Percentiles rank a stretch among this genome's conserved stretches.
Conservation (phyloP, 805 yeast species). For the Priceomyces medius region DNA sequence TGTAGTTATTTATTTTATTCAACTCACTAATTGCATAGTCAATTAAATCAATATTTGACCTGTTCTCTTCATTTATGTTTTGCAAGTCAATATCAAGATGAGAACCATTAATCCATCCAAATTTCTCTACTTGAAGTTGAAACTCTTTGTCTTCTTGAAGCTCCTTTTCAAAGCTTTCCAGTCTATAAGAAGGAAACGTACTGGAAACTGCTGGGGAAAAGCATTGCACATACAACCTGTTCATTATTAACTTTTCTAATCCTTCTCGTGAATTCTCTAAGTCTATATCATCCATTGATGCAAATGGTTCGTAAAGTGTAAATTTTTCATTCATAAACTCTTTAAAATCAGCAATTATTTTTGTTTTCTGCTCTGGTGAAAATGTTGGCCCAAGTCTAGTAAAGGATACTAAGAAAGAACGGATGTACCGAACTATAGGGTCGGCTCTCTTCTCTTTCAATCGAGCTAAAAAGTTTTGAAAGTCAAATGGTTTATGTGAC, state of each 20-base stretch:
- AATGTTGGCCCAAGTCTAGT: conserved; percentile 55
- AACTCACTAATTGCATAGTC: conserved; percentile 69
- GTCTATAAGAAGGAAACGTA: conserved; percentile 15
- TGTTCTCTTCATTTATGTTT: conserved; percentile 23
- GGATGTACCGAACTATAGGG: conserved; percentile 81
- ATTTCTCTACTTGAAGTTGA: conserved; percentile 54
- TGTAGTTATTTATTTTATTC: conserved; percentile 71
- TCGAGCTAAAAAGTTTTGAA: conserved; percentile 72
- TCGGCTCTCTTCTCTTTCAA: conserved; percentile 77
- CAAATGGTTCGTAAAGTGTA: conserved; percentile 67
- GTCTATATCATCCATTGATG: conserved; percentile 53
- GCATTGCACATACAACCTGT: conserved; percentile 71
- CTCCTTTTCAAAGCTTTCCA: conserved; percentile 57
- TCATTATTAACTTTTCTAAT: conserved; percentile 88
- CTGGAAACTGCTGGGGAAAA: conserved; percentile 73
- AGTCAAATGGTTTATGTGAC: conserved; percentile 65
- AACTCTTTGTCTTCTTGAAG: conserved; percentile 57
- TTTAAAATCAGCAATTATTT: conserved; percentile 75
- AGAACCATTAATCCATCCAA: conserved; percentile 66
- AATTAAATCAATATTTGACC: conserved; percentile 48
- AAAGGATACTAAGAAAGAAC: conserved; percentile 80
- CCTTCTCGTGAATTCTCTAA: conserved; percentile 83
- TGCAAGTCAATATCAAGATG: conserved; percentile 72
- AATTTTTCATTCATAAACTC: conserved; percentile 66
- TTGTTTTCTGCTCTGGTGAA: conserved; percentile 74